These are phyloP conservation scores for Oropetium thomaeum DNA, from an alignment of 176 grass and related monocot species.

Conservation along the genomic window DNA sequence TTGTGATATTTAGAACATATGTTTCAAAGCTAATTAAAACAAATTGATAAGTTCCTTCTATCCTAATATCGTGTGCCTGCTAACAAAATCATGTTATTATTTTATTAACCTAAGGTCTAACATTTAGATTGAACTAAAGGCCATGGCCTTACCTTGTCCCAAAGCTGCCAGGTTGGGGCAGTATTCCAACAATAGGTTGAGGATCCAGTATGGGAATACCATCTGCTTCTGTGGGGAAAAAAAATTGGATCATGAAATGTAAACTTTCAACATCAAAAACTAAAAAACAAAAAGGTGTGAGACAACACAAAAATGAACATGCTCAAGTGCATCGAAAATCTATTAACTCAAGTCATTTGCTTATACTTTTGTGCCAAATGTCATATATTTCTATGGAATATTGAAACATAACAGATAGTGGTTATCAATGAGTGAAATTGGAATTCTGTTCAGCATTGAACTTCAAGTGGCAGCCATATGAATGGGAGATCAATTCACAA, in stretches of 20 bases:
- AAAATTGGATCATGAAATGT: constrained; percentile 25
- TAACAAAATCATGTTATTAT: neutral
- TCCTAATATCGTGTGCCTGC: neutral
- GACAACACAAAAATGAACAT: neutral
- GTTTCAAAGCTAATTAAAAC: neutral
- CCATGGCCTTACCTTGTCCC: constrained; percentile 61
- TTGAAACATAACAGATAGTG: neutral
- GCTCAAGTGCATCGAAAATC: neutral
- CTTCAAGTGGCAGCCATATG: neutral
- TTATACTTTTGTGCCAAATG: neutral
- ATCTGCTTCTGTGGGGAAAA: constrained; percentile 37
- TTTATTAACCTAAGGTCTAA: constrained; percentile 1
- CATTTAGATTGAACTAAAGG: too few species aligned
- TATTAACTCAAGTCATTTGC: constrained; percentile 21
- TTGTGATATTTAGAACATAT: neutral
- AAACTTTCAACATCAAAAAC: constrained; percentile 16
- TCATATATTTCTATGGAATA: constrained; percentile 20
- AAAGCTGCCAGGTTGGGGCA: constrained; percentile 68
- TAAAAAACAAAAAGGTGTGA: neutral
- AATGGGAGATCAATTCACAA: neutral
- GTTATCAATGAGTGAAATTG: constrained; percentile 19
- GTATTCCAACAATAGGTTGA: constrained; percentile 90
- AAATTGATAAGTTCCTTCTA: constrained; percentile 19
- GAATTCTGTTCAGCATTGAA: constrained; percentile 14
- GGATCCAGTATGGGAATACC: constrained; percentile 51